Percentiles rank a stretch among this genome's conserved stretches.
These are phyloP conservation scores for Penicillium sclerotigenum DNA, from an alignment of 2,329 filamentous ascomycete species.

Conservation along the genomic window DNA sequence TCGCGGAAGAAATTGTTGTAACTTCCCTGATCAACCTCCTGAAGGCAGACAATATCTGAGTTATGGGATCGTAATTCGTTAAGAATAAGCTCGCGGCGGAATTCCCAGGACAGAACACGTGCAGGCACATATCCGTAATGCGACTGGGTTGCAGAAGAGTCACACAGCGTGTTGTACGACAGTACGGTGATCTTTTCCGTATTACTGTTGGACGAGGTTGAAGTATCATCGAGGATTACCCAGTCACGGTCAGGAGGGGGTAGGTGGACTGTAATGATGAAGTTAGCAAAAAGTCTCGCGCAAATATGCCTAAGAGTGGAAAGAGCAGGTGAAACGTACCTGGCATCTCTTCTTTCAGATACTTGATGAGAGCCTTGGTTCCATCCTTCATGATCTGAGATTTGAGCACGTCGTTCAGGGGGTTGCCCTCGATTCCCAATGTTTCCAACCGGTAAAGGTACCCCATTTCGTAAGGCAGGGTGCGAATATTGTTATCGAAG, in stretches of 20 bases:
- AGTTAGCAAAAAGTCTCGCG: constrained; percentile 17
- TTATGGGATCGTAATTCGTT: constrained; percentile 75
- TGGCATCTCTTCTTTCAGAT: constrained; percentile 78
- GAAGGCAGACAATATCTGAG: constrained; percentile 86
- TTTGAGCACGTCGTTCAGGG: constrained; percentile 71
- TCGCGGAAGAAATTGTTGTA: constrained; percentile 89
- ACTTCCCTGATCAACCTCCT: constrained; percentile 88
- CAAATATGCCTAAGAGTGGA: background rate
- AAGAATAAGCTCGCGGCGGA: constrained; percentile 76
- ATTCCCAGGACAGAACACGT: constrained; percentile 79
- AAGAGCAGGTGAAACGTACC: constrained; percentile 55
- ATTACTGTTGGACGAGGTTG: constrained; percentile 48
- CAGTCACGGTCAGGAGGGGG: constrained; percentile 74
- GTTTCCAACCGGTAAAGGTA: constrained; percentile 85
- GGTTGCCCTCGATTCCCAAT: constrained; percentile 89
- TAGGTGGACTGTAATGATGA: constrained; percentile 59
- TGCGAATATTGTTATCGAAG: constrained; percentile 85
- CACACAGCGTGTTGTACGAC: constrained; percentile 94
- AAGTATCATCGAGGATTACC: constrained; percentile 65
- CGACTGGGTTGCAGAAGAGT: constrained; percentile 80
- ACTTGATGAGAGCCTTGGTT: constrained; percentile 77
- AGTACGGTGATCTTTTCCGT: constrained; percentile 74
- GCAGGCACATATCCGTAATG: constrained; percentile 90
- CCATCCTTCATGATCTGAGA: constrained; percentile 82
- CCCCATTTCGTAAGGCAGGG: constrained; percentile 80